These are phyloP conservation scores for Xylaria castorea DNA, from an alignment of 495 filamentous ascomycete genomes.

Conservation along the genomic window DNA sequence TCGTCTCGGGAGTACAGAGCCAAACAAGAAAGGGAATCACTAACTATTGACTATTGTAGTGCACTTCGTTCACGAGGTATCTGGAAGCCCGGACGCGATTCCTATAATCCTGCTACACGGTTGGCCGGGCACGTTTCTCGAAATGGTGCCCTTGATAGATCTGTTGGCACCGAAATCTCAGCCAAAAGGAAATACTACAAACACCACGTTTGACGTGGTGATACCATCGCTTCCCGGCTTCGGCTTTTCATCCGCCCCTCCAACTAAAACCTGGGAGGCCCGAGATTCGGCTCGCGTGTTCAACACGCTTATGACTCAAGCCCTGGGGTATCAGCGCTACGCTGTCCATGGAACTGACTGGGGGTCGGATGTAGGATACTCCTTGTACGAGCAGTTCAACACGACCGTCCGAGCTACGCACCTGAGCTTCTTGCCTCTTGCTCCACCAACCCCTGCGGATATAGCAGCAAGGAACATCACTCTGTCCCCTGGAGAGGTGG, in stretches of 20 bases:
- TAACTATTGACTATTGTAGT: background rate
- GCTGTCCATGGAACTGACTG: constrained; percentile 45
- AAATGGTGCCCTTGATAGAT: constrained; percentile 13
- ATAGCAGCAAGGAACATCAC: constrained; percentile 27
- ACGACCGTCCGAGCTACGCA: constrained; percentile 24
- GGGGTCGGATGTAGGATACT: constrained; percentile 37
- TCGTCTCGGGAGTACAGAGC: background rate
- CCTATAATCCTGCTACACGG: constrained; percentile 16
- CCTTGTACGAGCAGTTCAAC: constrained; percentile 37
- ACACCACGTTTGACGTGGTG: background rate
- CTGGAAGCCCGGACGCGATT: background rate
- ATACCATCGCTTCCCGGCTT: constrained; percentile 12
- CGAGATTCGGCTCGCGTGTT: background rate
- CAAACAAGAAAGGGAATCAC: background rate
- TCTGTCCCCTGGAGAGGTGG: constrained; percentile 25
- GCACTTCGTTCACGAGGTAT: constrained; percentile 3
- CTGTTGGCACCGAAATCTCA: background rate
- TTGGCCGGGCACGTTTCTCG: constrained; percentile 8
- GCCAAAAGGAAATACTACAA: background rate
- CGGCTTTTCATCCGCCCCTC: background rate
- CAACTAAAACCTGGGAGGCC: background rate
- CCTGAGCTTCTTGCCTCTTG: constrained; percentile 30
- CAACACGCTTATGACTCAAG: constrained; percentile 5
- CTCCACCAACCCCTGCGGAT: constrained; percentile 28
- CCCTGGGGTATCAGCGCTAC: constrained; percentile 39